phyloP scores from a whole-genome alignment of 2,329 filamentous ascomycete species.

The Pyricularia grisea region DNA sequence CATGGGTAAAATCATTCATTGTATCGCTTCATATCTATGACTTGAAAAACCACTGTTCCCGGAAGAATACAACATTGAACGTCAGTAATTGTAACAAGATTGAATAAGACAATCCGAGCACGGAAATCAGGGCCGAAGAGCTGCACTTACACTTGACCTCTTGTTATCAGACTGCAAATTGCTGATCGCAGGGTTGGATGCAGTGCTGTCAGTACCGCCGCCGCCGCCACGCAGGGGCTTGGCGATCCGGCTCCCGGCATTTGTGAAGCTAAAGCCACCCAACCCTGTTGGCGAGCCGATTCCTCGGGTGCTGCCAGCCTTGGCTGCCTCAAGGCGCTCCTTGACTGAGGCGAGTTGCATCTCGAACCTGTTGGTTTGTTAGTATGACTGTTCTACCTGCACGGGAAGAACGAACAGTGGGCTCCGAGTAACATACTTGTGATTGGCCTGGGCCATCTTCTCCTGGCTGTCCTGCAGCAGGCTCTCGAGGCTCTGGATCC shows the following conservation, averaged over 20 bases:
- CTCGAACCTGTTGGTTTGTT: slow-evolving; percentile 64
- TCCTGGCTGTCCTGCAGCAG: slow-evolving; percentile 95
- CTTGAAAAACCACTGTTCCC: slow-evolving; percentile 6
- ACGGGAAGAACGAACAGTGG: slow-evolving; percentile 5
- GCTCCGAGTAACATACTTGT: slow-evolving; percentile 59
- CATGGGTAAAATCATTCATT: slow-evolving; percentile 2
- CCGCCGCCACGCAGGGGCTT: slow-evolving; percentile 60
- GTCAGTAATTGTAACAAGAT: slow-evolving; percentile 6
- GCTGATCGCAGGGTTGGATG: slow-evolving; percentile 45
- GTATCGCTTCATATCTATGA: slow-evolving; percentile 2
- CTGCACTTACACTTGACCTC: slow-evolving; percentile 42
- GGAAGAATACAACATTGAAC: slow-evolving; percentile 4
- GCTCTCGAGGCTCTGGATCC: slow-evolving; percentile 87
- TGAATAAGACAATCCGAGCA: background rate
- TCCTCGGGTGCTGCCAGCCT: slow-evolving; percentile 80
- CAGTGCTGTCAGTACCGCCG: slow-evolving; percentile 31
- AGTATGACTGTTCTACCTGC: background rate
- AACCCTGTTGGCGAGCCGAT: slow-evolving; percentile 53
- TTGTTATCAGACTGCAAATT: slow-evolving; percentile 54
- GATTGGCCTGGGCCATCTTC: slow-evolving; percentile 93
- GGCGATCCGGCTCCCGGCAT: slow-evolving; percentile 56
- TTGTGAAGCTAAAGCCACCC: slow-evolving; percentile 63
- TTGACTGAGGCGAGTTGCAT: slow-evolving; percentile 94
- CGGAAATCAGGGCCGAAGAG: background rate
- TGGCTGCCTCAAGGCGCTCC: slow-evolving; percentile 92